Evolutionary conservation across 2,329 filamentous ascomycete species (phyloP), one percentile per base, ranked within the genome.

Genomic region (Didymella arachidicola): DNA sequence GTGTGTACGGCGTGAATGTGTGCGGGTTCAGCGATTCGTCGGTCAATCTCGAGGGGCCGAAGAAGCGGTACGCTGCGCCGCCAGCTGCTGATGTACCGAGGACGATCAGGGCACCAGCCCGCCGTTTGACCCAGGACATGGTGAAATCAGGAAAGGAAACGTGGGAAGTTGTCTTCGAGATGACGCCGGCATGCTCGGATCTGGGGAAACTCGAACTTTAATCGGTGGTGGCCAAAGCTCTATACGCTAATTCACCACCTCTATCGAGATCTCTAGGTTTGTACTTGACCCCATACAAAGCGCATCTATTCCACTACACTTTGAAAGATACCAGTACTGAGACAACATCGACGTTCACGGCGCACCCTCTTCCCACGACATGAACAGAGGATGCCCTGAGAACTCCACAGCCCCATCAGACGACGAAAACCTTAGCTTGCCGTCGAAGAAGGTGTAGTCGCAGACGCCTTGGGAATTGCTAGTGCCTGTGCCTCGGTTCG

Each of bases 1-100:
- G 83, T 26, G 81, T 85, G 77, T 90, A 93, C 3, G 86, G 84
- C 34, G 83, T 83, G 76, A 92, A 93, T 25, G 80, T 82, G 55
- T 81, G 79, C 14, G 80, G 75, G 77, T 90, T 88, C 59, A 92
- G 67, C 26, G 75, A 69, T 42, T 65, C 62, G 34, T 72, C 66
- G n/a, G 68, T 66, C 29, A 63, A 49, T 27, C 63, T 61, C n/a
- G 69, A 44, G 16, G 69, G 59, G 26, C 56, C 65, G 11, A 61
- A 44, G 63, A 66, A 72, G 59, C 73, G 74, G 54, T 77, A 78
- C 19, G 69, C 70, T 27, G 73, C 72, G 45, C 74, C 75, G 34
- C 69, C 74, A 19, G 72, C 55, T 26, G 71, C 70, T 34, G 75
- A 75, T 26, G 71, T 65, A 22, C 72, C 74, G 22, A 77, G 63